Evolutionary conservation across 257 asterid genomes (phyloP).

Genomic region (Nicotiana tabacum): DNA sequence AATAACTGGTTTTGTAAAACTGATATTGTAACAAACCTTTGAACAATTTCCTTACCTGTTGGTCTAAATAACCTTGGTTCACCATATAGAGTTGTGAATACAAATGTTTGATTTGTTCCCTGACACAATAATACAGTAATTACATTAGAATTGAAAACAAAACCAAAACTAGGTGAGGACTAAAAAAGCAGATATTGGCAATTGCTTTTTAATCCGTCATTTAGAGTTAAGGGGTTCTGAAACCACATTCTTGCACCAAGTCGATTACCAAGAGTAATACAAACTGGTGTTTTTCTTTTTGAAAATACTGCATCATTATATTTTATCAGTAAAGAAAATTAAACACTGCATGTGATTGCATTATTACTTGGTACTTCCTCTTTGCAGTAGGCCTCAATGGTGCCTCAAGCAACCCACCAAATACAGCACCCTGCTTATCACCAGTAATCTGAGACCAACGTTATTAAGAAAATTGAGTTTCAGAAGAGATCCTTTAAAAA

Average conservation of each 20-base stretch:
- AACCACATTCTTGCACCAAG: neutral
- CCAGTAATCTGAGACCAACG: constrained; percentile 64
- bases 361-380: constrained; percentile 81
- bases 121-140: constrained; percentile 24
- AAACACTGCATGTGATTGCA: neutral
- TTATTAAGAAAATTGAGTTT: neutral
- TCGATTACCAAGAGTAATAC: neutral
- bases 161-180: neutral
- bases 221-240: neutral
- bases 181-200: neutral
- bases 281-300: neutral
- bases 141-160: neutral
- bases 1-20: neutral
- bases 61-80: constrained; percentile 90
- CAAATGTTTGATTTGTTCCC: constrained; percentile 87
- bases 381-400: constrained; percentile 79
- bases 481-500: neutral
- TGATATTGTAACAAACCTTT: neutral
- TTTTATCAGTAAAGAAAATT: neutral
- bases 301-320: neutral
- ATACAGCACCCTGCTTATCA: constrained; percentile 85
- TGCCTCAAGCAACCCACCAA: constrained; percentile 93
- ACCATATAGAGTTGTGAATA: constrained; percentile 88
- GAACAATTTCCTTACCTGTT: constrained; percentile 53
- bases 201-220: neutral